phyloP scores from a whole-genome alignment of 2,329 filamentous ascomycete genomes.

The Phyllosticta citriasiana region DNA sequence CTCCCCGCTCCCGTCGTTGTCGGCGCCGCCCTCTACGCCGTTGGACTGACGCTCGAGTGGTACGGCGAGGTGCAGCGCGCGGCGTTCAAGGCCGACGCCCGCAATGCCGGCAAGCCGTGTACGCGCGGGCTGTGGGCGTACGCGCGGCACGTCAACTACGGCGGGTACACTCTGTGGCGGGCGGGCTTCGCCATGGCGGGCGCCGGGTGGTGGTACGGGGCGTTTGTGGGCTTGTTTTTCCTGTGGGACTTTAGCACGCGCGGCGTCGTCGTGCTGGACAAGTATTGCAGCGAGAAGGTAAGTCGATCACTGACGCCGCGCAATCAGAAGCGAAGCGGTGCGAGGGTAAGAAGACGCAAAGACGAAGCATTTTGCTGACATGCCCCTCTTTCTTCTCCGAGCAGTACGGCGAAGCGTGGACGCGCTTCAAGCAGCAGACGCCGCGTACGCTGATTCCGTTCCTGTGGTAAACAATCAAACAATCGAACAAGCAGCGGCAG shows the following conservation, averaged over 20 bases:
- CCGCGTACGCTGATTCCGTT: constrained; percentile 21
- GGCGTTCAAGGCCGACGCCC: constrained; percentile 40
- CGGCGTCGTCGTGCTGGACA: constrained; percentile 38
- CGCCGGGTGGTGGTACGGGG: constrained; percentile 39
- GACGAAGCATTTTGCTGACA: too few relatives aligned
- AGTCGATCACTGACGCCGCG: neutral
- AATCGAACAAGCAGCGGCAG: neutral
- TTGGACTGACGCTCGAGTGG: constrained; percentile 46
- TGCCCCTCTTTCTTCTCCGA: too few relatives aligned
- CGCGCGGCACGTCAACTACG: constrained; percentile 46
- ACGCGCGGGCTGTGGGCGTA: constrained; percentile 39
- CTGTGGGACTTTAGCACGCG: constrained; percentile 36
- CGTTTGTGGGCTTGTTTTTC: constrained; percentile 31
- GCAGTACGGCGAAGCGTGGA: constrained; percentile 32
- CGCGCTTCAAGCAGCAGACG: constrained; percentile 30
- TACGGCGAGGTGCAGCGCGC: constrained; percentile 48
- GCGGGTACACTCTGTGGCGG: constrained; percentile 43
- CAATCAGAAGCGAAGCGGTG: too few relatives aligned
- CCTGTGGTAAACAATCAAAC: neutral
- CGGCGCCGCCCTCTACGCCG: constrained; percentile 40
- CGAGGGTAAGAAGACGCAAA: too few relatives aligned
- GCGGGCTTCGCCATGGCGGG: constrained; percentile 38
- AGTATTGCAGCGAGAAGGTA: constrained; percentile 34
- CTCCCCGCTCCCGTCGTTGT: constrained; percentile 35
- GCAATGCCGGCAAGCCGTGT: constrained; percentile 44